Evolutionary conservation across 371 early-diverging fungal species (phyloP).

Genomic region (Nematocida major): DNA sequence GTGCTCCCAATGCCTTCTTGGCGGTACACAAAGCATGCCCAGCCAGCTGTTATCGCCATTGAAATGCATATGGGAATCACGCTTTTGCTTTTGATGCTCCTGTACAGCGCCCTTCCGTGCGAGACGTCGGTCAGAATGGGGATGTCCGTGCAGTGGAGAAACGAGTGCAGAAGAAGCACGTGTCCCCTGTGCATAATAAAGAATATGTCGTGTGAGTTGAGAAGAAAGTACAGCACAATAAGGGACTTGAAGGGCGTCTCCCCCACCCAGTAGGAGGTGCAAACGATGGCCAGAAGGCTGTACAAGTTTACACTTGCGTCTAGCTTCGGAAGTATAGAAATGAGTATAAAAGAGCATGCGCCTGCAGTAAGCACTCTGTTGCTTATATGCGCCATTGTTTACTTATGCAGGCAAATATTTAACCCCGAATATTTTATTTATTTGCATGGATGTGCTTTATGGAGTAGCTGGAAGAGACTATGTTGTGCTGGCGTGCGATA

Average conservation of each 20-base stretch:
- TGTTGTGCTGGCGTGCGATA: constrained; percentile 43
- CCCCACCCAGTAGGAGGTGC: background rate
- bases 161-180: background rate
- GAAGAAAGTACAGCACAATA: background rate
- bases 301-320: background rate
- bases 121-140: background rate
- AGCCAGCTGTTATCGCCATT: background rate
- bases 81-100: background rate
- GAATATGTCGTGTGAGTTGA: background rate
- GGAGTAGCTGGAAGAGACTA: constrained; percentile 38
- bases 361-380: constrained; percentile 14
- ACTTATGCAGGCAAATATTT: background rate
- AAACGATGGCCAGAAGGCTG: background rate
- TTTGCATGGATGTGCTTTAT: constrained; percentile 44
- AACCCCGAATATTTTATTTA: constrained; percentile 16
- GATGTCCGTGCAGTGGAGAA: background rate
- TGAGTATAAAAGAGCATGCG: constrained; percentile 30
- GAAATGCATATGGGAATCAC: background rate
- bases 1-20: background rate
- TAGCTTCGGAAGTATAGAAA: constrained; percentile 9
- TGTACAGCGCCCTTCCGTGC: background rate
- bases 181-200: background rate
- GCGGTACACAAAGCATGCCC: background rate
- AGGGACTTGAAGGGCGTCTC: background rate
- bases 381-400: background rate